Evolutionary conservation across 2,329 filamentous ascomycete species (phyloP).

Genomic region (Neofusicoccum cordaticola): DNA sequence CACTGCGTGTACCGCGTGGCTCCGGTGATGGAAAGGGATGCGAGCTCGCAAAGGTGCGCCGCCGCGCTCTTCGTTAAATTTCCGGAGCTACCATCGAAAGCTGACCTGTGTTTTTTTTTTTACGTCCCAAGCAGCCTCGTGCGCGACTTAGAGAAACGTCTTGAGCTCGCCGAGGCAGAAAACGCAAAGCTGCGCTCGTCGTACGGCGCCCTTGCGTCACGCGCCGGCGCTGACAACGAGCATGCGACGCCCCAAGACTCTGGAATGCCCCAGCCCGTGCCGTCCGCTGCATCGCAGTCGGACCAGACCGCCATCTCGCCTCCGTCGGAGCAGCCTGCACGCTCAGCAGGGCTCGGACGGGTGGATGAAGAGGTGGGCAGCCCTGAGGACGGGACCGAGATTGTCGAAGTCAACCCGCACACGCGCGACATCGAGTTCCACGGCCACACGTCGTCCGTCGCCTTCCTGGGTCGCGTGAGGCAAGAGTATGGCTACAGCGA

Average conservation of each 20-base stretch:
- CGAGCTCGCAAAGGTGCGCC: neutral
- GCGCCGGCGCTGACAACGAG: slow-evolving; percentile 22
- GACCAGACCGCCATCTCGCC: neutral
- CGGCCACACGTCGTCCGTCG: slow-evolving; percentile 47
- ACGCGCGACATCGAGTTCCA: slow-evolving; percentile 45
- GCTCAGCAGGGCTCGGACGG: neutral
- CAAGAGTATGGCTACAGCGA: slow-evolving; percentile 21
- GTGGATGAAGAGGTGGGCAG: slow-evolving; percentile 24
- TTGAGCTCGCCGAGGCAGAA: slow-evolving; percentile 31
- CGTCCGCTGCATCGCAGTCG: neutral
- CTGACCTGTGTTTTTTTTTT: neutral
- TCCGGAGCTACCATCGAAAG: neutral
- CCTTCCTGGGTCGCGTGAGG: slow-evolving; percentile 44
- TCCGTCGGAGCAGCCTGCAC: neutral
- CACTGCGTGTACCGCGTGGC: slow-evolving; percentile 20
- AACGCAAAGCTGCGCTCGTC: slow-evolving; percentile 19
- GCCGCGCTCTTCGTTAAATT: neutral
- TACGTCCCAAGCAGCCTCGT: slow-evolving; percentile 29
- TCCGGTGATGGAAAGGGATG: slow-evolving; percentile 11
- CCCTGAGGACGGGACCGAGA: slow-evolving; percentile 41
- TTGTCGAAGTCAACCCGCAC: slow-evolving; percentile 45
- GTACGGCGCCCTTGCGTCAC: slow-evolving; percentile 11
- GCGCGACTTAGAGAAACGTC: slow-evolving; percentile 34
- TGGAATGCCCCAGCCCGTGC: neutral
- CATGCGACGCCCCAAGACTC: neutral